phyloP scores from a whole-genome alignment of 2,329 filamentous ascomycete species.

The Pseudogymnoascus sp. region DNA sequence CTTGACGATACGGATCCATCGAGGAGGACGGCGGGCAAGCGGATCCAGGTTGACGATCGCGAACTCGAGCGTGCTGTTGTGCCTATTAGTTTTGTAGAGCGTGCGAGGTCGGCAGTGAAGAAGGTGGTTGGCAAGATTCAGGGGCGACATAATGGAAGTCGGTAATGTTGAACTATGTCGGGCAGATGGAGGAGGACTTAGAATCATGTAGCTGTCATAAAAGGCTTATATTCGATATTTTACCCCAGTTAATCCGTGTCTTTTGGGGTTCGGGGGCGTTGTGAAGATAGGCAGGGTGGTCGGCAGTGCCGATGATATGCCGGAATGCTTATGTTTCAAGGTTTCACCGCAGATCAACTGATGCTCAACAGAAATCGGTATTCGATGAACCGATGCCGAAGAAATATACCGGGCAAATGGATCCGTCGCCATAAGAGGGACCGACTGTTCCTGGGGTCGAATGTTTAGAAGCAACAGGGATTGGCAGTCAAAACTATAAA shows the following conservation, averaged over 20 bases:
- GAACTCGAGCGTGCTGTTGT: slow-evolving; percentile 89
- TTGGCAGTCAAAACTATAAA: slow-evolving; percentile 7
- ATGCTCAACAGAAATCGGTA: background rate
- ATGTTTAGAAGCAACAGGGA: slow-evolving; percentile 3
- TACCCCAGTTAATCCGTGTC: background rate
- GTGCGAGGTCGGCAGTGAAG: slow-evolving; percentile 71
- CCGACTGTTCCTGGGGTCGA: background rate
- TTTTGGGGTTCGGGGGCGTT: too few relatives aligned
- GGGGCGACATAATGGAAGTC: slow-evolving; percentile 4
- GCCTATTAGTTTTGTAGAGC: slow-evolving; percentile 79
- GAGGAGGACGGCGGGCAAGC: slow-evolving; percentile 68
- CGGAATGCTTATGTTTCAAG: background rate
- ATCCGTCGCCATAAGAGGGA: background rate
- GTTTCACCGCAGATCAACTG: background rate
- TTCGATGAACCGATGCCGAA: background rate
- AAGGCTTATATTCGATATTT: slow-evolving; percentile 10
- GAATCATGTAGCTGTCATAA: slow-evolving; percentile 5
- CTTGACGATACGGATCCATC: slow-evolving; percentile 90
- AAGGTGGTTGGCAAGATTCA: slow-evolving; percentile 55
- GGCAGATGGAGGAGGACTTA: background rate
- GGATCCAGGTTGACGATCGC: slow-evolving; percentile 84
- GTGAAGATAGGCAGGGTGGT: too few relatives aligned
- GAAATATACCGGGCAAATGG: background rate
- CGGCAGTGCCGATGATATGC: background rate
- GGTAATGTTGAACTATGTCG: slow-evolving; percentile 6